phyloP scores from a whole-genome alignment of 805 yeast genomes.

The Myxozyma sirexii region DNA sequence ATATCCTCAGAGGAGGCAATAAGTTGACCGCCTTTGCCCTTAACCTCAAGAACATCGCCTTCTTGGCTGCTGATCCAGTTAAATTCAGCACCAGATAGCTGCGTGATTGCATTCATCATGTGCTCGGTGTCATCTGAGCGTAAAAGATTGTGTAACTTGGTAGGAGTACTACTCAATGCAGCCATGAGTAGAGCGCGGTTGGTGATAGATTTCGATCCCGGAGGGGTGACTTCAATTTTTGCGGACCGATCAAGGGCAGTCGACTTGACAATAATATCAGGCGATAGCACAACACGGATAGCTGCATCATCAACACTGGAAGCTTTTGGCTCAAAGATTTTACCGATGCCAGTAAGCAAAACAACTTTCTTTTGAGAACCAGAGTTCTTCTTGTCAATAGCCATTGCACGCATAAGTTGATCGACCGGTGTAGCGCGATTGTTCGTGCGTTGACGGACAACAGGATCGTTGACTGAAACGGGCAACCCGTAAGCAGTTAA shows the following conservation, averaged over 20 bases:
- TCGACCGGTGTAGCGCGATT: conserved; percentile 78
- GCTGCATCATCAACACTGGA: conserved; percentile 80
- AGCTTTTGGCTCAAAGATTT: conserved; percentile 86
- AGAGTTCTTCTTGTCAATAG: conserved; percentile 94
- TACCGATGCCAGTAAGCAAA: conserved; percentile 79
- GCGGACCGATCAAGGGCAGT: conserved; percentile 43
- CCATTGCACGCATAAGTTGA: conserved; percentile 76
- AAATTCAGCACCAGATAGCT: conserved; percentile 78
- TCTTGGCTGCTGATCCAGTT: conserved; percentile 65
- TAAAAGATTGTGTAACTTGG: conserved; percentile 78
- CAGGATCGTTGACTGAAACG: conserved; percentile 69
- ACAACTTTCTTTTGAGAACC: conserved; percentile 90
- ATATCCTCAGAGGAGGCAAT: conserved; percentile 65
- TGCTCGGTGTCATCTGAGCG: conserved; percentile 97
- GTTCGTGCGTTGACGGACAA: conserved; percentile 68
- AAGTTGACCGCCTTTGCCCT: conserved; percentile 77
- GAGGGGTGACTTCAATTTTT: conserved; percentile 67
- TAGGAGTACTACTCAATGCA: conserved; percentile 84
- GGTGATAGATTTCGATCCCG: conserved; percentile 96
- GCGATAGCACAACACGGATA: conserved; percentile 78
- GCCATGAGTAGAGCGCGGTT: conserved; percentile 93
- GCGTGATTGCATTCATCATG: conserved; percentile 84
- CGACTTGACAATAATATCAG: conserved; percentile 63
- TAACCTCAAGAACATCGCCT: conserved; percentile 79
- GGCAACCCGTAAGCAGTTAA: conserved; percentile 87